phyloP scores from a whole-genome alignment of 2,329 filamentous ascomycete genomes.

The Penicillium sumatraense region DNA sequence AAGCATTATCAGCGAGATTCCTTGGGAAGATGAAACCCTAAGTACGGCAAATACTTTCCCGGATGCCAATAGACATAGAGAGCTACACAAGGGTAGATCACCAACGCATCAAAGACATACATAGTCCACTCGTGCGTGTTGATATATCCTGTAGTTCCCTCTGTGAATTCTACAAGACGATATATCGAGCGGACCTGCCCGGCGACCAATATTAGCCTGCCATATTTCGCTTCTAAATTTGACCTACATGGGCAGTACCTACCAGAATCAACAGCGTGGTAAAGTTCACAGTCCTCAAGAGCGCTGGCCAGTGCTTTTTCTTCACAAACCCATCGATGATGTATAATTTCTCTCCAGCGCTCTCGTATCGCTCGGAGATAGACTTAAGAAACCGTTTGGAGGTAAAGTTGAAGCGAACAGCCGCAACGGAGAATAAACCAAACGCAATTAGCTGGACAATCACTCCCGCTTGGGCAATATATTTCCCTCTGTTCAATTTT shows the following conservation, averaged over 20 bases:
- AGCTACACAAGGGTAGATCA: conserved; percentile 40
- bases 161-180: conserved; percentile 54
- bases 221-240: no score
- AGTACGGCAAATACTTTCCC: conserved; percentile 26
- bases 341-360: conserved; percentile 17
- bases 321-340: conserved; percentile 26
- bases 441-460: conserved; percentile 52
- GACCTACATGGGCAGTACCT: conserved; percentile 5
- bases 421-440: conserved; percentile 52
- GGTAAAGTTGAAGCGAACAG: conserved; percentile 54
- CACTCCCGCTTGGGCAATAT: conserved; percentile 47
- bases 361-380: conserved; percentile 33
- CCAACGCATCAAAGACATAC: conserved; percentile 51
- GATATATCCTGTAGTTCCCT: conserved; percentile 47
- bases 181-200: conserved; percentile 51
- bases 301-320: conserved; percentile 36
- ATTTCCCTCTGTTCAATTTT: conserved; percentile 42
- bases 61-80: conserved; percentile 41
- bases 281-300: conserved; percentile 38
- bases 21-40: conserved; percentile 34
- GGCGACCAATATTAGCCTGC: not conserved
- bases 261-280: conserved; percentile 37
- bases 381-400: conserved; percentile 42
- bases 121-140: conserved; percentile 48
- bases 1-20: conserved; percentile 32